phyloP scores from a whole-genome alignment of 2,329 filamentous ascomycete species.

The Pestalotiopsis sp. region DNA sequence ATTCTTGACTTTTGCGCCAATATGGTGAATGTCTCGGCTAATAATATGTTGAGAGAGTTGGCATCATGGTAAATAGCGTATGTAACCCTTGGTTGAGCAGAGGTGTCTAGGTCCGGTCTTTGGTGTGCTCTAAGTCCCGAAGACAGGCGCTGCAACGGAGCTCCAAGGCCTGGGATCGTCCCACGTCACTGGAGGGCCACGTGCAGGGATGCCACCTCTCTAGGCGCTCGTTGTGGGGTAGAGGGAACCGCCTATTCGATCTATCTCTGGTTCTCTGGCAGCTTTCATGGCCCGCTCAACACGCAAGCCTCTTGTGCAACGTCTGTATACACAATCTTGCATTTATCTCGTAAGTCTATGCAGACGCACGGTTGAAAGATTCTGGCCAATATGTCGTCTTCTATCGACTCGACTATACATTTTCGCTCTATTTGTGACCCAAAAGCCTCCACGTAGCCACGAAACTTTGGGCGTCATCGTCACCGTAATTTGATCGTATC shows the following conservation, averaged over 20 bases:
- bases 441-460: too few species aligned
- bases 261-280: not conserved
- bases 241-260: not conserved
- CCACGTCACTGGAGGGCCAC: not conserved
- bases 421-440: too few species aligned
- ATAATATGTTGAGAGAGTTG: slow-evolving; percentile 2
- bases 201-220: not conserved
- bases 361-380: too few species aligned
- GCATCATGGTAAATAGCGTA: not conserved
- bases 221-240: not conserved
- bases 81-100: not conserved
- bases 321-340: not conserved
- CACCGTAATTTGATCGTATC: not conserved
- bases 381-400: not conserved
- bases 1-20: not conserved
- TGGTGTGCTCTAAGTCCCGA: not conserved
- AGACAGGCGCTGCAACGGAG: not conserved
- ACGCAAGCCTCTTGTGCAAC: not conserved
- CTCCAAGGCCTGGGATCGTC: not conserved
- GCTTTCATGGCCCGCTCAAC: not conserved
- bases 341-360: not conserved
- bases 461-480: too few species aligned
- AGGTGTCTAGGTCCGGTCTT: not conserved
- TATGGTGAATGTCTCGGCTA: not conserved
- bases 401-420: not conserved